Base-by-base conservation (phyloP, 1,284 basidiomycete genomes). In the Boletellus deceptivus region DNA sequence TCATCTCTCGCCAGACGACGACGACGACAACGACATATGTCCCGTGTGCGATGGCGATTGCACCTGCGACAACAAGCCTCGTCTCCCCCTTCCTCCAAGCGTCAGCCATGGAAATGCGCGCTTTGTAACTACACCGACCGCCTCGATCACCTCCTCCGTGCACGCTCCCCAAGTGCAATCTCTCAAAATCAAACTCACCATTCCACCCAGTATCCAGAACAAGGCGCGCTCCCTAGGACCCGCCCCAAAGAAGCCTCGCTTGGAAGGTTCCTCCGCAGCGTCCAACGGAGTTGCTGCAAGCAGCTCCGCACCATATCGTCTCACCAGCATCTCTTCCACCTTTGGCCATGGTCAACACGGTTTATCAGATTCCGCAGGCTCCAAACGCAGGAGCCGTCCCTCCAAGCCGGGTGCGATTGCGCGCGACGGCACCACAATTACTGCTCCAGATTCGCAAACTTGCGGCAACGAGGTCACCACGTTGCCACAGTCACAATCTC, bases 31-130 rank as follows among this genome's bases (percentile, higher is more conserved):
- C 80, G 83, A 89, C 68, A 88, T 90, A 55, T 91, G 88, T 69
- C 86, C 86, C 17, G 86, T 90, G 57, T 91, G 88, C 86, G 88
- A 89, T 76, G 84, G 84, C 64, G 83, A 88, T 63, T 91, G 88
- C 74, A 89, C 85, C 34, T 91, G 88, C 75, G 70, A 72, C 75
- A 74, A 72, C 63, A 70, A 68, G 68, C 66, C 66, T 61, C 67
- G 50, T 52, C 53, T 57, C 49, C 62, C 29, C 55, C 63, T 68
- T 52, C 49, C 58, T n/a, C 56, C 55, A 58, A 60, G 58, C 57
- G 55, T 54, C 56, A 46, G 48, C 59, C 55, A 58, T 53, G 64
- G 61, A 58, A 46, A 16, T 68, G 67, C 55, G 46, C 47, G 53
- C 52, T 56, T 62, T 65, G 60, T 64, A 55, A 52, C 59, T 58